phyloP scores from a whole-genome alignment of 306 rosid genomes.

The Vigna unguiculata region DNA sequence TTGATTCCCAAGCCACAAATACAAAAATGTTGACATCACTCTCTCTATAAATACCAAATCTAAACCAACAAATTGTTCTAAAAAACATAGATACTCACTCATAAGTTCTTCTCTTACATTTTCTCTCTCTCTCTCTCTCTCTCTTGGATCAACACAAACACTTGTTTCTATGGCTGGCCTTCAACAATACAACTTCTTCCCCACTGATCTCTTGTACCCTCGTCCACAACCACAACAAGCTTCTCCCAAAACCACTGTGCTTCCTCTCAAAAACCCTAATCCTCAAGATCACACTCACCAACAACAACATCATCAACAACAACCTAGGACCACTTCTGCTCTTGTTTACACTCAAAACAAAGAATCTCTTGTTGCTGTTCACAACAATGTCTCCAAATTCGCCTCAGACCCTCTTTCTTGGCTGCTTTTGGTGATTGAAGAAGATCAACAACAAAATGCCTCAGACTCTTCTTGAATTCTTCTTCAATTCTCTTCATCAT shows the following conservation, averaged over 20 bases:
- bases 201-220: slow-evolving; percentile 71
- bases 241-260: slow-evolving; percentile 29
- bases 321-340: slow-evolving; percentile 28
- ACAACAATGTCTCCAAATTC: slow-evolving; percentile 20
- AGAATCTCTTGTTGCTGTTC: neutral
- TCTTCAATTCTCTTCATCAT: neutral
- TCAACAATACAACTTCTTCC: slow-evolving; percentile 77
- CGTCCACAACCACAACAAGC: slow-evolving; percentile 52
- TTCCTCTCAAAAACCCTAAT: slow-evolving; percentile 41
- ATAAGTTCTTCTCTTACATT: too few species aligned
- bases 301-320: slow-evolving; percentile 33
- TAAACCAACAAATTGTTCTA: neutral
- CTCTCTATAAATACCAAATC: slow-evolving; percentile 41
- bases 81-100: neutral
- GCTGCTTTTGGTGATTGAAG: slow-evolving; percentile 29
- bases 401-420: slow-evolving; percentile 44
- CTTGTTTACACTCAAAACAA: slow-evolving; percentile 12
- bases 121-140: neutral
- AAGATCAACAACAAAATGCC: slow-evolving; percentile 13
- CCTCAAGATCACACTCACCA: slow-evolving; percentile 36
- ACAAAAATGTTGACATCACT: neutral
- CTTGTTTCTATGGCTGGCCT: slow-evolving; percentile 67
- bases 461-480: slow-evolving; percentile 24
- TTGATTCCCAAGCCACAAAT: slow-evolving; percentile 40
- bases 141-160: neutral